These are phyloP conservation scores for Mortierella claussenii DNA, from an alignment of 192 early-diverging fungal species.

Conservation along the genomic window DNA sequence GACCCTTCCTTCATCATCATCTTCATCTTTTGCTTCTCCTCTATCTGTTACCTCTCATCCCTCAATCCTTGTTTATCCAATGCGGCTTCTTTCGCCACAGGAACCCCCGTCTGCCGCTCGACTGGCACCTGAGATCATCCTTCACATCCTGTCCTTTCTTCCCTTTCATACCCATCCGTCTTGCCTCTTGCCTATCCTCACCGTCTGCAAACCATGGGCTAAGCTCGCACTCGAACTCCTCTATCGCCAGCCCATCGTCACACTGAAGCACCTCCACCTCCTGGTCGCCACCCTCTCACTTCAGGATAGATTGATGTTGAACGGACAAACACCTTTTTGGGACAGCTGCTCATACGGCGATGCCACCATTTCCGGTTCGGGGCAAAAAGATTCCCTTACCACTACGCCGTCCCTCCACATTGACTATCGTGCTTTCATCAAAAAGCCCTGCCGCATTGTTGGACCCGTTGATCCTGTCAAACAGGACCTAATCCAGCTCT, in stretches of 20 bases:
- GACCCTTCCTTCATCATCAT: neutral
- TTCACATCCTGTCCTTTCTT: conserved; percentile 41
- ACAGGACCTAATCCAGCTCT: conserved; percentile 33
- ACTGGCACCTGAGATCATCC: conserved; percentile 39
- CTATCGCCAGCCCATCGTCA: conserved; percentile 39
- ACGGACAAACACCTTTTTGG: conserved; percentile 28
- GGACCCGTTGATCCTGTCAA: conserved; percentile 8
- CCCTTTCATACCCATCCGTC: conserved; percentile 7
- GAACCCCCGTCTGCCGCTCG: neutral
- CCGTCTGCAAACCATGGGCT: conserved; percentile 42
- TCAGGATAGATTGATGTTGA: conserved; percentile 26
- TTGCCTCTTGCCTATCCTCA: conserved; percentile 27
- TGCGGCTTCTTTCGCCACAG: neutral
- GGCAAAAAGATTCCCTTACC: too few species aligned
- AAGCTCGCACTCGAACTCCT: conserved; percentile 24
- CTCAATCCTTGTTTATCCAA: neutral
- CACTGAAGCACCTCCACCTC: neutral
- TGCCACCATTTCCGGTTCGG: neutral
- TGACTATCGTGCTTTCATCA: conserved; percentile 37
- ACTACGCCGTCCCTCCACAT: conserved; percentile 7
- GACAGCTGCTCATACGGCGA: neutral
- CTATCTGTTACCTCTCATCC: neutral
- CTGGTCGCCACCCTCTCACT: conserved; percentile 18
- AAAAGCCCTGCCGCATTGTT: conserved; percentile 42
- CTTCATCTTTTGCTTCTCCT: too few species aligned